phyloP scores from a whole-genome alignment of 257 asterid species.

The Striga asiatica region DNA sequence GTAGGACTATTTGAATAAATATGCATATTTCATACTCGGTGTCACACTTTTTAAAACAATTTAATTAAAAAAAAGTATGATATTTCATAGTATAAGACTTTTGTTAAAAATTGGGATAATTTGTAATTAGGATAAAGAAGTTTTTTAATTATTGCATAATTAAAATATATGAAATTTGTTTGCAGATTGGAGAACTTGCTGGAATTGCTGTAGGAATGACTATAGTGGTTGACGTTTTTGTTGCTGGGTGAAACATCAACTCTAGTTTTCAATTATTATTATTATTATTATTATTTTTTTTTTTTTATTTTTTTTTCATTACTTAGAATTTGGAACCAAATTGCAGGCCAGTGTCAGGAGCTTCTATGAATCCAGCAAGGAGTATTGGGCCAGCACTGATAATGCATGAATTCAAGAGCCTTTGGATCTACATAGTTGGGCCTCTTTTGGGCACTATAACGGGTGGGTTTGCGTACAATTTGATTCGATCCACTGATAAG shows the following conservation, averaged over 20 bases:
- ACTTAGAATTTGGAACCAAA: not conserved
- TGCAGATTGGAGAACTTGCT: slow-evolving; percentile 61
- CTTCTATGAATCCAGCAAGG: slow-evolving; percentile 57
- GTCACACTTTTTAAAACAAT: too few relatives aligned
- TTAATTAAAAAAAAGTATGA: too few relatives aligned
- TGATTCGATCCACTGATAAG: slow-evolving; percentile 53
- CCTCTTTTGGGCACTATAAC: slow-evolving; percentile 37
- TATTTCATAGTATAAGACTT: too few relatives aligned
- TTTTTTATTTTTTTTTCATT: not conserved
- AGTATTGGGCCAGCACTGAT: slow-evolving; percentile 54
- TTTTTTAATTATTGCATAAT: not conserved
- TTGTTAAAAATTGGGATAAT: too few relatives aligned
- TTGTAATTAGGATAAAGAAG: not conserved
- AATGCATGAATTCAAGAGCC: slow-evolving; percentile 26
- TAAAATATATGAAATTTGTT: not conserved
- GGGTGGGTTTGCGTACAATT: slow-evolving; percentile 49
- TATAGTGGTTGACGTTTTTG: slow-evolving; percentile 34
- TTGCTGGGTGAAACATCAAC: slow-evolving; percentile 40
- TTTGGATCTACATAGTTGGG: slow-evolving; percentile 51
- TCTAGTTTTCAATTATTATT: not conserved
- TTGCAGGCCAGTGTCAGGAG: slow-evolving; percentile 62
- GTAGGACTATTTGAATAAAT: too few relatives aligned
- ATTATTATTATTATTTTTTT: not conserved
- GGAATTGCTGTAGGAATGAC: slow-evolving; percentile 80
- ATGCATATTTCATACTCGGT: too few relatives aligned